phyloP scores from a whole-genome alignment of 495 filamentous ascomycete genomes.

The Beverwykella pulmonaria region DNA sequence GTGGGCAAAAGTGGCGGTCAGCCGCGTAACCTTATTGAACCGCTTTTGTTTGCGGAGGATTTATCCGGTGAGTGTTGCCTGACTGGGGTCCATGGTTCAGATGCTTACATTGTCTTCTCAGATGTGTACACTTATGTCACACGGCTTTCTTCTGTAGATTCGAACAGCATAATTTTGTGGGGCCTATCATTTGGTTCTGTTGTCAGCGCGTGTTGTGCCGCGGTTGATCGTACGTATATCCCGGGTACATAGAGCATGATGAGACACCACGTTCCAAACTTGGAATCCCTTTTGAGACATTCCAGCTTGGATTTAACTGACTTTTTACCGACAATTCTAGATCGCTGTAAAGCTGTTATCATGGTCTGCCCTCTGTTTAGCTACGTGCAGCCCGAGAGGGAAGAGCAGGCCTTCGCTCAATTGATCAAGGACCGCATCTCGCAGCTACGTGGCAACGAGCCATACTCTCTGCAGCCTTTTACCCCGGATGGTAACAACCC shows the following conservation, averaged over 20 bases:
- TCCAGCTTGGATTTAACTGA: too few relatives aligned
- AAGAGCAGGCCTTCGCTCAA: slow-evolving; percentile 26
- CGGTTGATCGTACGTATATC: slow-evolving; percentile 17
- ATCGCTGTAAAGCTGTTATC: slow-evolving; percentile 16
- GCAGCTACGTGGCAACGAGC: slow-evolving; percentile 40
- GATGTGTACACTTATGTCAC: slow-evolving; percentile 47
- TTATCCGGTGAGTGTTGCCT: neutral
- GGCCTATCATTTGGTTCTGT: slow-evolving; percentile 50
- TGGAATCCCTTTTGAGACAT: slow-evolving; percentile 29
- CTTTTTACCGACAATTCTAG: too few relatives aligned
- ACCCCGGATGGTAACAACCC: slow-evolving; percentile 48
- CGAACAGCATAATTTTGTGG: slow-evolving; percentile 51
- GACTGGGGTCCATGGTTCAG: too few relatives aligned
- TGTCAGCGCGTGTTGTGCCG: slow-evolving; percentile 33
- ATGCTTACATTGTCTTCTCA: slow-evolving; percentile 26
- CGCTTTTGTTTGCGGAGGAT: slow-evolving; percentile 12
- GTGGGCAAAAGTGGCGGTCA: slow-evolving; percentile 49
- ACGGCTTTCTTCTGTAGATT: slow-evolving; percentile 41
- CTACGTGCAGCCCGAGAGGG: slow-evolving; percentile 15
- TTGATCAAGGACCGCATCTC: slow-evolving; percentile 42
- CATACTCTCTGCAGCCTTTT: slow-evolving; percentile 27
- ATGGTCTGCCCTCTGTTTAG: slow-evolving; percentile 38
- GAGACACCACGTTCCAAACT: slow-evolving; percentile 36
- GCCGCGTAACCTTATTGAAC: slow-evolving; percentile 51
- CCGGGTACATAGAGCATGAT: too few relatives aligned